Evolutionary conservation across 345 rosid species (phyloP), one percentile per base, ranked within the genome.

Genomic region (Euphorbia lathyris): DNA sequence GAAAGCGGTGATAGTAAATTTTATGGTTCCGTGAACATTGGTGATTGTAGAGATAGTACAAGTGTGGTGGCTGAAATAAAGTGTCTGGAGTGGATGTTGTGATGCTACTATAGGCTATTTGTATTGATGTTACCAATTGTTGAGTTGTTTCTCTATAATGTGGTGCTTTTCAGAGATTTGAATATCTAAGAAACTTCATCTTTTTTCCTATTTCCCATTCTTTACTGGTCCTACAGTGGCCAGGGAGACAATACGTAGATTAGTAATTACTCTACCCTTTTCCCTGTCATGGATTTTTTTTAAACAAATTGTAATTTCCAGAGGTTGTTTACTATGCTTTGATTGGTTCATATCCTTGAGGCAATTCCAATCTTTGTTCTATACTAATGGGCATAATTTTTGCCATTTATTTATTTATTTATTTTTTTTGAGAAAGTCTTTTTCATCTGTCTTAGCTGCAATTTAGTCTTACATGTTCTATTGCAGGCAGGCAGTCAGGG

Each of bases 401-500:
- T n/a, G n/a, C n/a, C n/a, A n/a, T n/a, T 1, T 12, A 45, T 7
- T 1, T 45, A 12, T 12, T 45, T 45, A 17, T 6, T 45, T 45
- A 7, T 45, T 6, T n/a, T n/a, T n/a, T n/a, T n/a, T n/a, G n/a
- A n/a, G n/a, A n/a, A n/a, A n/a, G n/a, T 29, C 19, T 29, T 22
- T 34, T 27, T 30, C 9, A 22, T 9, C 9, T 66, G 25, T 66
- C 43, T 19, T 17, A 50, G 58, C 58, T 50, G 58, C n/a, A 8
- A 42, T 20, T 13, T 29, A 17, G 36, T 58, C 30, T 50, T 63
- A 9, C 27, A 26, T 22, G 56, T 59, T 75, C 34, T 66, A 55
- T 45, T 79, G 74, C 88, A 88, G 97, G 94, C 93, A 25, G 84
- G 83, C 71, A 80, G 45, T 62, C 80, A 80, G 57, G 97, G 91